Evolutionary conservation across 345 rosid genomes (phyloP), one percentile per base, ranked within the genome.

Genomic region (Physaria fendleri): DNA sequence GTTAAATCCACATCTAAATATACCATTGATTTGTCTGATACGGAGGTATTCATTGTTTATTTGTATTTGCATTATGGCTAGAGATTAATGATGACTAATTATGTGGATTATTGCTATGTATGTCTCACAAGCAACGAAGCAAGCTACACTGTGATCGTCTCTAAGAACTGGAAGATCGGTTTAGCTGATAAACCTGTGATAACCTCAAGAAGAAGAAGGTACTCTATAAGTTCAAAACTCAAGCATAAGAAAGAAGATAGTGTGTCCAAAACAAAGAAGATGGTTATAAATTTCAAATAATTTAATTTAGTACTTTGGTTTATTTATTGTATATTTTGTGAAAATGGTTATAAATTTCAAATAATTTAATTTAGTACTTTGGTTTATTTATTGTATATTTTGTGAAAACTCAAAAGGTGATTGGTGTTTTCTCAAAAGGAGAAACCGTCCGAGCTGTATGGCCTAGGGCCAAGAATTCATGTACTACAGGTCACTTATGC

Each of bases 111-210:
- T 54, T 70, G 50, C 28, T 35, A 58, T 54, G 74, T 80, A 90
- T 91, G 71, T 58, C 33, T 32, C 77, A 21, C 98, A 0, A 69
- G 56, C 42, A 65, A 78, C 8, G 88, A 88, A 71, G 78, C 77
- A 43, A 78, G 84, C 58, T 88, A 92, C 75, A 80, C 90, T 0
- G 80, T 92, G 24, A 88, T 92, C 35, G 85, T 92, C 14, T 78
- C 85, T 22, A 92, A 92, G 76, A 56, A 83, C 4, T 62, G 82
- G 17, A 84, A 86, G 64, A 38, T 92, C 38, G 44, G 71, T 5
- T 53, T 69, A 17, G 53, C 78, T 0, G 83, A 81, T 42, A 96
- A 88, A 46, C 85, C 95, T 0, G 72, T 92, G 51, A 66, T 88
- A 50, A 58, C 68, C 6, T 82, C 83, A 88, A 82, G 66, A n/a